These are phyloP conservation scores for Colletotrichum cuscutae DNA, from an alignment of 2,329 filamentous ascomycete species.

Conservation along the genomic window DNA sequence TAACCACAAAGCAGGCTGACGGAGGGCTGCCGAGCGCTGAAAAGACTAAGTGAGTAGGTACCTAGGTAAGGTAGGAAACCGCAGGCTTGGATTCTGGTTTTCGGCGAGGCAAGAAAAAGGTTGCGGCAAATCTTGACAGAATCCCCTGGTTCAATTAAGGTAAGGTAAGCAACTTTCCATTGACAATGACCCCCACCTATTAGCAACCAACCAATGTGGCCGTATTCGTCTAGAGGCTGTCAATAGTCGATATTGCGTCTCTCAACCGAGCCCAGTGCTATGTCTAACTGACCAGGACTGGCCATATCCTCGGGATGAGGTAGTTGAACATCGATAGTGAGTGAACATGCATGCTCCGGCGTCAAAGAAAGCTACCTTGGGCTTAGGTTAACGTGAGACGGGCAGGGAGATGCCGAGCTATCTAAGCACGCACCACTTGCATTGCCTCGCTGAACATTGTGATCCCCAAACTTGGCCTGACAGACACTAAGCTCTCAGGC, in stretches of 20 bases:
- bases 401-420: not conserved
- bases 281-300: not conserved
- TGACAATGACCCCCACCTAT: not conserved
- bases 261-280: not conserved
- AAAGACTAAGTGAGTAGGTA: not conserved
- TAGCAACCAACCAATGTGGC: not conserved
- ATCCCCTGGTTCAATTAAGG: not conserved
- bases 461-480: not conserved
- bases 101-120: too few species aligned
- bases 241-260: not conserved
- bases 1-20: not conserved
- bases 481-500: not conserved
- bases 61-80: not conserved
- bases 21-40: not conserved
- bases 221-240: not conserved
- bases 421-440: not conserved
- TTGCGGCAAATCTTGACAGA: too few species aligned
- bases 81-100: not conserved
- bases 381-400: too few species aligned
- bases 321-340: not conserved
- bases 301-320: not conserved
- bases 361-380: too few species aligned
- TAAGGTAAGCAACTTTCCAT: not conserved
- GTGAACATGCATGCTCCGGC: too few species aligned
- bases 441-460: not conserved